A percentile compares a stretch with the other conserved stretches of the same genome.
These are phyloP conservation scores for Melampsora americana DNA, from an alignment of 1,284 basidiomycete species.

Conservation along the genomic window DNA sequence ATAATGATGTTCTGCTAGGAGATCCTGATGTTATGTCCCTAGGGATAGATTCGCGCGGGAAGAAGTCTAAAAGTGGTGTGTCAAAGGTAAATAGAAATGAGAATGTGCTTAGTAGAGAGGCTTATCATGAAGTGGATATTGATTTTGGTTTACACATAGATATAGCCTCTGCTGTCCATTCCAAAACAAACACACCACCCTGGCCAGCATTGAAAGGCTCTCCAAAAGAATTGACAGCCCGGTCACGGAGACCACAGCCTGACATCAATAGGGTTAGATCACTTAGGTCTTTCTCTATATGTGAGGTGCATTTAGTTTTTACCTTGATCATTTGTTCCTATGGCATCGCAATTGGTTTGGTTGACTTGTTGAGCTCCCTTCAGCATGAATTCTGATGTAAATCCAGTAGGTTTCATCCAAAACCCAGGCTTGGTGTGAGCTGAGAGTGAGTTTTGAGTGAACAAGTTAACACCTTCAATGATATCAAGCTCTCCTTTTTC, in stretches of 20 bases:
- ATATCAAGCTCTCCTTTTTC: conserved; percentile 68
- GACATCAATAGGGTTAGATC: no score
- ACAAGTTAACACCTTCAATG: conserved; percentile 66
- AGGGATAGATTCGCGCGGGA: not conserved
- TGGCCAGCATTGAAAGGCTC: conserved; percentile 46
- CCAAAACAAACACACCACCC: conserved; percentile 47
- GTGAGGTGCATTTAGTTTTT: no score
- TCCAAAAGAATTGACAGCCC: conserved; percentile 45
- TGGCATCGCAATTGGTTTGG: not conserved
- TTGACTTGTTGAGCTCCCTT: not conserved
- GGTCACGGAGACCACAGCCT: conserved; percentile 22
- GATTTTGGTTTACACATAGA: not conserved
- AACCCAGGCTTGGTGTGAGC: not conserved
- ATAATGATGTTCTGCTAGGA: not conserved
- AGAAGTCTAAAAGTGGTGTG: not conserved
- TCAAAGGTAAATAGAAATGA: not conserved
- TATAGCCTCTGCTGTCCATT: conserved; percentile 47
- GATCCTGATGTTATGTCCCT: not conserved
- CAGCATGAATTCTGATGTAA: not conserved
- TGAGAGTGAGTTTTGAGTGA: not conserved
- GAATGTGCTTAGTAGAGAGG: not conserved
- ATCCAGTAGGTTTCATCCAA: not conserved
- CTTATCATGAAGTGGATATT: no score
- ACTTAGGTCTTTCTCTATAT: no score
- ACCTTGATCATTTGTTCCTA: not conserved